These are phyloP conservation scores for Entamoeba histolytica DNA, from an alignment of 208 protist species.

Conservation along the genomic window DNA sequence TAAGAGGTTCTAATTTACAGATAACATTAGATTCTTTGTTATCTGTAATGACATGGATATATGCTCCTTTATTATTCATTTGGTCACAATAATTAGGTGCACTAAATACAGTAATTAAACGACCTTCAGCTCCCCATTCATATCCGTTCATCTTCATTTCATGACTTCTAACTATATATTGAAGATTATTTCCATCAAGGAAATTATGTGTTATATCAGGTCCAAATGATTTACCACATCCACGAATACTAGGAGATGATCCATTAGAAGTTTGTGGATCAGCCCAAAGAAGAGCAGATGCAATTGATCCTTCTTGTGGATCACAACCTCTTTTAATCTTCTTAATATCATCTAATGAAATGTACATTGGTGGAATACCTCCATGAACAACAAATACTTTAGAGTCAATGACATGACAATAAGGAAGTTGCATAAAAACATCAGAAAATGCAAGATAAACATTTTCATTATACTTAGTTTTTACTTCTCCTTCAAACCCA, in stretches of 20 bases:
- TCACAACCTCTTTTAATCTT: not conserved
- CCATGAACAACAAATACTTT: slow-evolving; percentile 23
- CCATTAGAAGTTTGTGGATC: not conserved
- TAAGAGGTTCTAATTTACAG: not conserved
- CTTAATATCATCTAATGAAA: slow-evolving; percentile 11
- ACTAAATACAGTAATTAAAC: not conserved
- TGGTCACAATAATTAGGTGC: not conserved
- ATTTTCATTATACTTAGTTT: slow-evolving; percentile 9
- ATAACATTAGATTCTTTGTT: not conserved
- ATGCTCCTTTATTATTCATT: not conserved
- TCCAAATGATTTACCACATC: not conserved
- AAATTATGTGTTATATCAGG: not conserved
- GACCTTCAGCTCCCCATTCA: not conserved
- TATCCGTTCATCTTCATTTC: not conserved
- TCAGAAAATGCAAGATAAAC: slow-evolving; percentile 11
- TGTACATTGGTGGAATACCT: slow-evolving; percentile 13
- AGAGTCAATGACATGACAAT: not conserved
- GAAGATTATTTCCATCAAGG: not conserved
- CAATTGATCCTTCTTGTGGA: not conserved
- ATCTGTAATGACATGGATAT: not conserved
- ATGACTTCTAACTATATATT: not conserved
- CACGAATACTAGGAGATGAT: not conserved
- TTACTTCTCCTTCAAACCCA: slow-evolving; percentile 20
- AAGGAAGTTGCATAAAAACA: slow-evolving; percentile 3
- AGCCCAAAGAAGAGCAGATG: not conserved